Base-by-base conservation (phyloP, 192 early-diverging fungal species). In the Diversispora eburnea region DNA sequence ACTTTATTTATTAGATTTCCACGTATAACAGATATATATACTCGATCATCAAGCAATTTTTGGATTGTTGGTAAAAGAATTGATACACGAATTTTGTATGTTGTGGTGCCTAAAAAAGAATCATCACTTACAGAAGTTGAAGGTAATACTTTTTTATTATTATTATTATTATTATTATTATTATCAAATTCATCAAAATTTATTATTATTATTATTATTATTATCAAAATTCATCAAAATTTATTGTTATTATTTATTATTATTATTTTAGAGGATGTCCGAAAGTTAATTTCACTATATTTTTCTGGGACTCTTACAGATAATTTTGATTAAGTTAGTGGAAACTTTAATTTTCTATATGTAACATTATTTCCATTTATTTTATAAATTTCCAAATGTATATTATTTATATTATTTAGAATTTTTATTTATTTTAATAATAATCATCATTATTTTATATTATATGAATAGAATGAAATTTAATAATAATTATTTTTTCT, bases 51-150 rank as follows among this genome's bases (percentile, higher is more conserved):
- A 20, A 69, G 78, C 13, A 84, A 86, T 67, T 74, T 84, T 70
- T 88, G 86, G 86, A 77, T 88, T 54, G 80, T 84, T 17, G 86
- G 86, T 3, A 79, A 82, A 42, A 76, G 84, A 43, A 72, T 81
- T 41, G 83, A 87, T 41, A 78, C 76, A 43, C 83, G 80, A 7
- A 80, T 84, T 65, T 75, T 88, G 15, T 88, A 86, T 74, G 72
- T 88, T 65, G 79, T 88, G 58, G 86, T 83, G 0, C 80, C 84
- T n/a, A 83, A 85, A 61, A 86, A 85, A 72, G 86, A 88, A 52
- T 78, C 77, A 39, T 77, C 84, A 3, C 61, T 88, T 57, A 79
- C 82, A 3, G 81, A 88, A 64, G 79, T 86, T 3, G 84, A 88
- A 82, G 86, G 86, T 85, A 81, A 73, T 17, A 39, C 13, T 43